Conservation (phyloP, 345 rosid genomes). For the Excoecaria agallocha region DNA sequence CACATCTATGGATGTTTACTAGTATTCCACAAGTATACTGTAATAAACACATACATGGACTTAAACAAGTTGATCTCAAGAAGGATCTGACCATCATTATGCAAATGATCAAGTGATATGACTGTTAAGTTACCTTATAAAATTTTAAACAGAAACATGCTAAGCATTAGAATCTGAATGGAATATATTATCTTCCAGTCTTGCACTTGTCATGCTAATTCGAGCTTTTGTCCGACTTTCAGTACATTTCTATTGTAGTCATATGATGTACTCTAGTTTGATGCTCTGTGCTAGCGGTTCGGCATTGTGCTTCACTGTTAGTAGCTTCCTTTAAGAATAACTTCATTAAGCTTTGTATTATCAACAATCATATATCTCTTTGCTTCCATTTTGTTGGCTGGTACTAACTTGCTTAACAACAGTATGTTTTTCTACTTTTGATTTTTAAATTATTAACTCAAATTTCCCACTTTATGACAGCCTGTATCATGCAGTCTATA, state of each 20-base stretch:
- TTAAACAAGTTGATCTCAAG: background rate
- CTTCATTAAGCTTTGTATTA: background rate
- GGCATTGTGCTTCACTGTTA: background rate
- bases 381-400: background rate
- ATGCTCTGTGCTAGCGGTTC: background rate
- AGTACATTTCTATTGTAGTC: background rate
- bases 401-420: background rate
- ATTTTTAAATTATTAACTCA: background rate
- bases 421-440: background rate
- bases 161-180: background rate
- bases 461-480: background rate
- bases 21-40: background rate
- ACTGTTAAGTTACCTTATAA: background rate
- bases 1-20: too few relatives aligned
- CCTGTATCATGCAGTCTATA: constrained; percentile 1
- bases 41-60: background rate
- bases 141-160: background rate
- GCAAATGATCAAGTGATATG: background rate
- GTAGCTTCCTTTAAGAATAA: background rate
- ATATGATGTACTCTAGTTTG: background rate
- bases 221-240: background rate
- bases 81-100: background rate
- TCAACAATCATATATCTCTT: background rate
- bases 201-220: background rate
- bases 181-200: background rate